phyloP scores from a whole-genome alignment of 352 stramenopile species.

The Globisporangium paddicum region DNA sequence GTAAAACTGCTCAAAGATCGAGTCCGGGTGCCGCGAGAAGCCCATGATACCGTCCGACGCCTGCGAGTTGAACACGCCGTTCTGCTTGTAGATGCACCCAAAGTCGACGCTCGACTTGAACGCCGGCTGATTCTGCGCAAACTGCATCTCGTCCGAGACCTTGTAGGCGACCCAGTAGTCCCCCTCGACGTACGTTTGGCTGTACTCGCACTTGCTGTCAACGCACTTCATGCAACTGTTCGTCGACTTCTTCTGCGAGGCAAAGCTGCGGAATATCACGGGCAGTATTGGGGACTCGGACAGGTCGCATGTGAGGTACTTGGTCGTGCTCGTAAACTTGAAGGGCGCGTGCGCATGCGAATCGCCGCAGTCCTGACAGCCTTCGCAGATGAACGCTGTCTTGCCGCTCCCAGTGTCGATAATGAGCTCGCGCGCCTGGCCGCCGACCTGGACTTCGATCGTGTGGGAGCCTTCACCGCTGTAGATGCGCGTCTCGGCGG shows the following conservation, averaged over 20 bases:
- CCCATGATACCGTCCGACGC: constrained; percentile 97
- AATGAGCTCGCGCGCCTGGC: constrained; percentile 85
- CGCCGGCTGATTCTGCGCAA: constrained; percentile 14
- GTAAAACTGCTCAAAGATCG: constrained; percentile 92
- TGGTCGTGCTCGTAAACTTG: constrained; percentile 35
- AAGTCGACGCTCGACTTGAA: constrained; percentile 78
- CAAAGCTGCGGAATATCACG: not conserved
- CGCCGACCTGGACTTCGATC: constrained; percentile 57
- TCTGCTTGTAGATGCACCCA: constrained; percentile 92
- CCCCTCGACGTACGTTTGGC: constrained; percentile 92
- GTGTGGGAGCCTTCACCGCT: constrained; percentile 66
- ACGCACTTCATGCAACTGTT: constrained; percentile 26
- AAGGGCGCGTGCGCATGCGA: constrained; percentile 84
- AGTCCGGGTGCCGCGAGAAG: constrained; percentile 88
- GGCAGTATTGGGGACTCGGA: constrained; percentile 12
- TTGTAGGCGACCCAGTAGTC: constrained; percentile 91
- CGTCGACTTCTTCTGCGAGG: constrained; percentile 21
- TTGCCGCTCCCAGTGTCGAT: constrained; percentile 95
- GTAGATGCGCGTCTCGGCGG: constrained; percentile 14
- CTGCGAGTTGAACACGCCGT: constrained; percentile 89
- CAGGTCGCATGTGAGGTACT: constrained; percentile 45
- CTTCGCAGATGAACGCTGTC: constrained; percentile 94
- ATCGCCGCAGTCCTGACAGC: constrained; percentile 84
- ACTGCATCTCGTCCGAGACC: constrained; percentile 65
- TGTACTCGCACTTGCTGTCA: constrained; percentile 83